Base-by-base conservation (phyloP, 2,329 filamentous ascomycete species). In the Tolypocladium paradoxum region DNA sequence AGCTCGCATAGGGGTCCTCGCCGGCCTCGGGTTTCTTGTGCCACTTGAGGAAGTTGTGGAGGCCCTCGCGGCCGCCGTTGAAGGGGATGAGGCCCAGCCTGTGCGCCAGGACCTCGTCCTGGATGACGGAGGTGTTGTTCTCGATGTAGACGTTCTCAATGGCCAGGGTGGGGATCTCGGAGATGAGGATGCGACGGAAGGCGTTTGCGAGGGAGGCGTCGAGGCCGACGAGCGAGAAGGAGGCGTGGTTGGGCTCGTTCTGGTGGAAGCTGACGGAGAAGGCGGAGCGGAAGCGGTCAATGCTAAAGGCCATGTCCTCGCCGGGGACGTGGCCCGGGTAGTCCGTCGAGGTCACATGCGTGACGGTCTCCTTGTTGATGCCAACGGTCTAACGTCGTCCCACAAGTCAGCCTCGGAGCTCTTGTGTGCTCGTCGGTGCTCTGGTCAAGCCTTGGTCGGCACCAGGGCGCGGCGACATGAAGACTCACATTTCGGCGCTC, bases 91-190 rank as follows among this genome's bases (percentile, higher is more conserved):
- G 82, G 55, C 93, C 93, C 34, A 99, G 77, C 46, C 93, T 82
- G 68, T 93, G 88, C 18, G 91, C 86, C 50, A 99, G 84, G 5
- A 99, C 92, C 75, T 99, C 93, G 67, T 99, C 93, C 69, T 97
- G 92, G 64, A 99, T 93, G 36, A 99, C 90, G 6, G 90, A 96
- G 50, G 92, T 97, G 76, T 99, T 99, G 76, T 96, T 95, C 68
- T 89, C 82, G 58, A 97, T 84, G 73, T 87, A 99, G 67, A 95
- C 89, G 57, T 84, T 85, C 76, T 99, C 93, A 64, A 99, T 91
- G 60, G 95, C 93, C 47, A 99, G 80, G 2, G 90, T 93, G 20
- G 92, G 90, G 51, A 99, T 88, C 75, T 99, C 95, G 61, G 92
- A 82, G 69, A 99, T 87, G 64, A 97, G 80, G 63, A 97, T 97